Evolutionary conservation across 768 basidiomycete species (phyloP).

Genomic region (Trametes cingulata): DNA sequence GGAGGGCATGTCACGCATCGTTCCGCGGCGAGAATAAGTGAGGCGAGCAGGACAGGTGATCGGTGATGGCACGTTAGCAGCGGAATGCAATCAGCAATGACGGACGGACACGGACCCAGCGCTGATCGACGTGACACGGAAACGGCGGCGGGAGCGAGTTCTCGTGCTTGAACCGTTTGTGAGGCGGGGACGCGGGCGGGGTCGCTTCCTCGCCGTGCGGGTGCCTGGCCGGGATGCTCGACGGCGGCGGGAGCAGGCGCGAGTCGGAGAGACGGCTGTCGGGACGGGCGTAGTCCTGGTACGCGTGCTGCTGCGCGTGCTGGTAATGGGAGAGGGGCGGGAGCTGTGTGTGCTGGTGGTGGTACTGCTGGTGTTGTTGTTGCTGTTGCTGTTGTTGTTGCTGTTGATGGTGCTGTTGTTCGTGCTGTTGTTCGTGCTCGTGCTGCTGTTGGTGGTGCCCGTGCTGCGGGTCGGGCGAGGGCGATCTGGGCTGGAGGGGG

Average conservation of each 20-base stretch:
- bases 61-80: constrained; percentile 20
- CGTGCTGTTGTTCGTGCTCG: background rate
- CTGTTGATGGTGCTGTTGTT: background rate
- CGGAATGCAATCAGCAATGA: constrained; percentile 17
- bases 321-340: background rate
- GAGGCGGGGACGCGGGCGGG: constrained; percentile 17
- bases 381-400: background rate
- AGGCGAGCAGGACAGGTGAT: constrained; percentile 2
- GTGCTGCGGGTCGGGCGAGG: constrained; percentile 7
- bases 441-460: no score
- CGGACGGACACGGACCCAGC: constrained; percentile 22
- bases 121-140: constrained; percentile 23
- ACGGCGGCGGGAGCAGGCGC: constrained; percentile 11
- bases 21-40: background rate
- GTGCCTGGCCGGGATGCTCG: constrained; percentile 1
- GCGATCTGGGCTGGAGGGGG: constrained; percentile 13
- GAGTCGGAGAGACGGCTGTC: constrained; percentile 20
- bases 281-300: constrained; percentile 8
- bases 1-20: background rate
- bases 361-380: background rate
- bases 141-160: constrained; percentile 13
- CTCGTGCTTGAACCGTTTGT: constrained; percentile 20
- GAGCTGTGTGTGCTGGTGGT: background rate
- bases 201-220: background rate
- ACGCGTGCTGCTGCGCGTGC: constrained; percentile 1